Percentiles rank a stretch among this genome's conserved stretches.
These are phyloP conservation scores for Datura wrightii DNA, from an alignment of 257 asterid genomes.

Conservation along the genomic window DNA sequence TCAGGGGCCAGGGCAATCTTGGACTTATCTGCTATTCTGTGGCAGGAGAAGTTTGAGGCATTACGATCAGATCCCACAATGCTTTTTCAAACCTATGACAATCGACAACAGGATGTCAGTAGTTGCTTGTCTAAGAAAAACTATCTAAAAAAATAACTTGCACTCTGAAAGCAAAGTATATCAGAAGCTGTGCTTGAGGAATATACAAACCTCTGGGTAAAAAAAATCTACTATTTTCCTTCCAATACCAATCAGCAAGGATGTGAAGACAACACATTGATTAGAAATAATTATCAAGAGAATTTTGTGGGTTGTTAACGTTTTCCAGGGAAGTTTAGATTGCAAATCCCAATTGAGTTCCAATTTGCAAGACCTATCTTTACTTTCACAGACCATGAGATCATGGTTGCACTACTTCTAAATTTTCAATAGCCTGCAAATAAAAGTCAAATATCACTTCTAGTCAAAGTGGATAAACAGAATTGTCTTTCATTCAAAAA, in stretches of 20 bases:
- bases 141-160: background rate
- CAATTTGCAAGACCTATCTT: slow-evolving; percentile 7
- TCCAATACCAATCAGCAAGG: slow-evolving; percentile 4
- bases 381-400: background rate
- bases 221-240: background rate
- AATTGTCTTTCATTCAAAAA: background rate
- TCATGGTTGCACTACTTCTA: background rate
- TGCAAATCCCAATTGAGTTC: background rate
- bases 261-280: background rate
- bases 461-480: background rate
- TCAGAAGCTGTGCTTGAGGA: background rate
- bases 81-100: slow-evolving; percentile 49
- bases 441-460: background rate
- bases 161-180: background rate
- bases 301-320: background rate
- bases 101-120: slow-evolving; percentile 38
- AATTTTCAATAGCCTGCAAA: background rate
- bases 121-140: background rate
- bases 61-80: slow-evolving; percentile 54
- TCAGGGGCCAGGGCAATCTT: slow-evolving; percentile 48
- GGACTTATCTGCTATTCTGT: slow-evolving; percentile 59
- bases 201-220: background rate
- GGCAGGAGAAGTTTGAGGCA: slow-evolving; percentile 62
- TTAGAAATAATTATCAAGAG: background rate
- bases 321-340: background rate